phyloP scores from a whole-genome alignment of 83 land plant species.

The Picea abies region DNA sequence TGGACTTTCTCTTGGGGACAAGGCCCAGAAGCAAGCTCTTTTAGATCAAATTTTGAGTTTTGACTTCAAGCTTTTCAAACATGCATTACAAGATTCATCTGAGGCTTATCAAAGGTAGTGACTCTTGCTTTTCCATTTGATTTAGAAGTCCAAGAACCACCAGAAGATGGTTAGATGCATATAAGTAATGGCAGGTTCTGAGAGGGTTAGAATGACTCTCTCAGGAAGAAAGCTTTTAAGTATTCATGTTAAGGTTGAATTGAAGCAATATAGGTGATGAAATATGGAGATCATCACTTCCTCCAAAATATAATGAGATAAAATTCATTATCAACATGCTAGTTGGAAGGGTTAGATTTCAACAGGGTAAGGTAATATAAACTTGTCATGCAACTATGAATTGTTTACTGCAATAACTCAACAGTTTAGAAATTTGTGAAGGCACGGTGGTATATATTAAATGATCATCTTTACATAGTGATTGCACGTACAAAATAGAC shows the following conservation, averaged over 20 bases:
- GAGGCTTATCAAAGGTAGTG: neutral
- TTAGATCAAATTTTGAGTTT: constrained; percentile 40
- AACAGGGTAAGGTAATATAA: neutral
- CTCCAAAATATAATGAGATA: neutral
- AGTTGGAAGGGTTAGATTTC: neutral
- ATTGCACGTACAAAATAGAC: no score
- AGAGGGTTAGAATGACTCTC: neutral
- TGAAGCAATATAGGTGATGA: neutral
- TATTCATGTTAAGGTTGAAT: neutral
- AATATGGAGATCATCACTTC: neutral
- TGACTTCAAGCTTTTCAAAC: constrained; percentile 53
- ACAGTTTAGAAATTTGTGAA: neutral
- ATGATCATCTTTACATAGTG: no score
- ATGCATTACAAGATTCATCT: constrained; percentile 25
- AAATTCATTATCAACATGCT: neutral
- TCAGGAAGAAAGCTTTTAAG: neutral
- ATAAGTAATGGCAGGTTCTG: neutral
- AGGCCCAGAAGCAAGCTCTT: constrained; percentile 49
- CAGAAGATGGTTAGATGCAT: neutral
- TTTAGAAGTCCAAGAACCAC: neutral
- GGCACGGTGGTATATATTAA: neutral
- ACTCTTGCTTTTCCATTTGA: neutral
- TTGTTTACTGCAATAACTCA: neutral
- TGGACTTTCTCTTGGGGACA: constrained; percentile 53
- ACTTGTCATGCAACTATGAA: neutral